phyloP scores from a whole-genome alignment of 2,329 filamentous ascomycete genomes.

The Byssoonygena ceratinophila region DNA sequence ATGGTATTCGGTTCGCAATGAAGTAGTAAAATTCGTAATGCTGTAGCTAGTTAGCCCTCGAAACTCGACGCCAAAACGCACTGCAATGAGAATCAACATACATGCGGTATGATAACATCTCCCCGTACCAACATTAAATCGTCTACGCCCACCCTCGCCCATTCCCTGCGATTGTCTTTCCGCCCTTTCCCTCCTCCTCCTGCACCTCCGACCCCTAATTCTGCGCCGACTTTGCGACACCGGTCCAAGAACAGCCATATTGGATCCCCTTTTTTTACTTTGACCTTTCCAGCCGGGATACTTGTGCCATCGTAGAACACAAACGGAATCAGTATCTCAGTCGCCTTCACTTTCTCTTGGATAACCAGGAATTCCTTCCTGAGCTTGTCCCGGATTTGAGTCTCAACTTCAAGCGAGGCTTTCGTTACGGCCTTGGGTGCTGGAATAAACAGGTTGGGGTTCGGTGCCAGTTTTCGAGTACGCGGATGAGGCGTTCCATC shows the following conservation, averaged over 20 bases:
- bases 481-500: constrained; percentile 24
- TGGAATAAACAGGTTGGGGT: constrained; percentile 31
- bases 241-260: constrained; percentile 90
- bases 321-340: constrained; percentile 84
- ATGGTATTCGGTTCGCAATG: constrained; percentile 61
- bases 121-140: constrained; percentile 88
- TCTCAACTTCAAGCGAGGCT: constrained; percentile 65
- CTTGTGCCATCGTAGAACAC: constrained; percentile 95
- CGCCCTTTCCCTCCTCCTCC: constrained; percentile 36
- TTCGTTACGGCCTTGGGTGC: constrained; percentile 69
- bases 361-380: constrained; percentile 70
- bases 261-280: constrained; percentile 84
- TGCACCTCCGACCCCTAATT: constrained; percentile 60
- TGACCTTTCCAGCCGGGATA: constrained; percentile 70
- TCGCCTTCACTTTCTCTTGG: constrained; percentile 77
- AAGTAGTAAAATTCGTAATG: constrained; percentile 98
- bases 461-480: constrained; percentile 33
- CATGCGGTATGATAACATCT: constrained; percentile 86
- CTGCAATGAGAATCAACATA: constrained; percentile 42
- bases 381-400: constrained; percentile 61
- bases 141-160: constrained; percentile 89
- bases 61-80: not conserved
- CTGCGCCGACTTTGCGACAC: constrained; percentile 79
- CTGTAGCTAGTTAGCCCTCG: constrained; percentile 38
- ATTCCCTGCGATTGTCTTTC: constrained; percentile 61